phyloP scores from a whole-genome alignment of 1,139 yeast species.

The Tardiomyces blankii region DNA sequence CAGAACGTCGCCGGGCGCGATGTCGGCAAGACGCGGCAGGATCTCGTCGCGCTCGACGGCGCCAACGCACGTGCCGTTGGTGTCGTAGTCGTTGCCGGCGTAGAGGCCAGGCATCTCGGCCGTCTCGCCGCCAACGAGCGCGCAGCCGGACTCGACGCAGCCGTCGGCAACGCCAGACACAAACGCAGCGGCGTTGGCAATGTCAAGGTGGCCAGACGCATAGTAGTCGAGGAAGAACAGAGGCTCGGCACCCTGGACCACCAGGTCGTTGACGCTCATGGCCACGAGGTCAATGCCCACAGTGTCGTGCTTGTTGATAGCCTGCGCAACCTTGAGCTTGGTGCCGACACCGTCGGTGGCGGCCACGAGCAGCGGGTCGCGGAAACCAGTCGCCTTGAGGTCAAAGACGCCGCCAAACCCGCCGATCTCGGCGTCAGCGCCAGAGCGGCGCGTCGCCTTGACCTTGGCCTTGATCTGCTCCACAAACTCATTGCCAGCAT shows the following conservation, averaged over 20 bases:
- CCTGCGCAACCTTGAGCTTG: conserved; percentile 89
- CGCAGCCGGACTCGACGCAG: conserved; percentile 92
- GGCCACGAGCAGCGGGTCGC: conserved; percentile 75
- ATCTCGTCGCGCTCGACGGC: conserved; percentile 79
- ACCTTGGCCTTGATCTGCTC: conserved; percentile 86
- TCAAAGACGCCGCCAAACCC: conserved; percentile 98
- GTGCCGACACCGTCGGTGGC: conserved; percentile 99
- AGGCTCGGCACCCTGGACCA: conserved; percentile 99
- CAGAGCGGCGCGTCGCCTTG: conserved; percentile 89
- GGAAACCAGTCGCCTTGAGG: conserved; percentile 76
- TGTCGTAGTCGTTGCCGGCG: conserved; percentile 89
- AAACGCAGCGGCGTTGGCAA: conserved; percentile 73
- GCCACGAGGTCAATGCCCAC: conserved; percentile 98
- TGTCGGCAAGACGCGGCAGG: conserved; percentile 55
- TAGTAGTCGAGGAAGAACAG: conserved; percentile 90
- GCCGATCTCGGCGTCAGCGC: conserved; percentile 97
- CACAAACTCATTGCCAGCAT: conserved; percentile 82
- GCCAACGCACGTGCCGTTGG: conserved; percentile 97
- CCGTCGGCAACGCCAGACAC: conserved; percentile 96
- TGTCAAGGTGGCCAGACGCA: conserved; percentile 88
- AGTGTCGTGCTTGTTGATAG: conserved; percentile 78
- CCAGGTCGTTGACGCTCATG: conserved; percentile 95
- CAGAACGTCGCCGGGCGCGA: conserved; percentile 71
- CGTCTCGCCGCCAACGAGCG: conserved; percentile 97
- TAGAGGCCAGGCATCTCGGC: conserved; percentile 99